Evolutionary conservation across 352 stramenopile species (phyloP), one percentile per base, ranked within the genome.

Genomic region (Halophytophthora batemanensis): DNA sequence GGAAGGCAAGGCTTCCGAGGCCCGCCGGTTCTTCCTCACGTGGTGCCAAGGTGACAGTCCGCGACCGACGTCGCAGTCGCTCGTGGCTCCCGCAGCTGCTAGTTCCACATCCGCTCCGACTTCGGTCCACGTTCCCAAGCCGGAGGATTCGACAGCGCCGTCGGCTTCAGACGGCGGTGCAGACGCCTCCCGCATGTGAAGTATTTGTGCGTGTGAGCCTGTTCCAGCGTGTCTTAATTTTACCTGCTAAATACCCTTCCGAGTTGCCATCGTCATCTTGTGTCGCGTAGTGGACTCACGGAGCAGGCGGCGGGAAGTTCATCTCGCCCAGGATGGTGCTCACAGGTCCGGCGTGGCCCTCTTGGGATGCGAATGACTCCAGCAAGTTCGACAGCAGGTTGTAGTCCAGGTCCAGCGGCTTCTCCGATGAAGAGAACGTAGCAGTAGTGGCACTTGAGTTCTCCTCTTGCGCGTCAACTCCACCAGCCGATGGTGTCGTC

Each of bases 381-480:
- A 95, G 61, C 43, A 95, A 58, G 49, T 90, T 92, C 0, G 80
- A 84, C 37, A 95, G 56, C 62, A 95, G 47, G 59, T 95, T 87
- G 47, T 83, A 92, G 61, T 95, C 79, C 36, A 94, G 39, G 44
- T 93, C 74, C 34, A 93, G 56, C 17, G 80, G 77, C 37, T 77
- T 73, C 38, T 70, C 50, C 2, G 70, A 58, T 33, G 60, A 63
- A 51, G 55, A 66, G 2, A 50, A 60, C 17, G 52, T 19, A 11
- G 19, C 40, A 4, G 55, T 57, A 13, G 49, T 55, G 0, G 12
- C 41, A 38, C 39, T 56, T 31, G 42, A 22, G 49, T 15, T 49
- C 50, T 12, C 47, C 38, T 45, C 47, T 8, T 31, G 25, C 25
- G 25, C 25, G 8, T 31, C 25, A 31, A 31, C 4, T 31, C 25